phyloP scores from a whole-genome alignment of 768 basidiomycete species.

The Agrocybe praecox region DNA sequence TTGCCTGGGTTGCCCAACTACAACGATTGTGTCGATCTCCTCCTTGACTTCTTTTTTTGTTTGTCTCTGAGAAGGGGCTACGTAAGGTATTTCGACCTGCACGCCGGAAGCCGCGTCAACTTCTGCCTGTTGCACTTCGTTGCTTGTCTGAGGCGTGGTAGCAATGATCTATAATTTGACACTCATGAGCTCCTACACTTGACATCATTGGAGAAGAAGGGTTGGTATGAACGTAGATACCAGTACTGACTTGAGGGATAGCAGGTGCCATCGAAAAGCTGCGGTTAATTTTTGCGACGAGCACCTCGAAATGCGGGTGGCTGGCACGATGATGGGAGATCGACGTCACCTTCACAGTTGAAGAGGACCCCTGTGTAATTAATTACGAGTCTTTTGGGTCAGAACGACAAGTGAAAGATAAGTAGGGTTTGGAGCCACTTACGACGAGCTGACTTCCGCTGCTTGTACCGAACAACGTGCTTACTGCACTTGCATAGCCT shows the following conservation, averaged over 20 bases:
- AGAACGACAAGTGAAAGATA: neutral
- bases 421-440: constrained; percentile 6
- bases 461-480: constrained; percentile 49
- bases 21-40: constrained; percentile 72
- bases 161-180: constrained; percentile 3
- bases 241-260: constrained; percentile 42
- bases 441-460: constrained; percentile 14
- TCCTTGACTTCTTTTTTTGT: constrained; percentile 29
- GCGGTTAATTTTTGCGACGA: constrained; percentile 69
- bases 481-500: constrained; percentile 34
- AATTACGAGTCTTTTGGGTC: too few relatives aligned
- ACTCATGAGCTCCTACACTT: neutral
- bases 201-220: neutral
- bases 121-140: constrained; percentile 8
- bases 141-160: constrained; percentile 10
- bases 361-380: constrained; percentile 6
- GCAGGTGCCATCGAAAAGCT: constrained; percentile 62
- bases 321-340: neutral
- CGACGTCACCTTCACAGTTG: neutral
- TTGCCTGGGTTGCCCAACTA: constrained; percentile 65
- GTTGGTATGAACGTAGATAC: neutral
- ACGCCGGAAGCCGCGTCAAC: constrained; percentile 34
- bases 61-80: constrained; percentile 65
- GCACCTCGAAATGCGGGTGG: constrained; percentile 45
- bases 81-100: constrained; percentile 76